These are phyloP conservation scores for Cryptococcus sp. DNA, from an alignment of 1,284 basidiomycete genomes.

Conservation along the genomic window DNA sequence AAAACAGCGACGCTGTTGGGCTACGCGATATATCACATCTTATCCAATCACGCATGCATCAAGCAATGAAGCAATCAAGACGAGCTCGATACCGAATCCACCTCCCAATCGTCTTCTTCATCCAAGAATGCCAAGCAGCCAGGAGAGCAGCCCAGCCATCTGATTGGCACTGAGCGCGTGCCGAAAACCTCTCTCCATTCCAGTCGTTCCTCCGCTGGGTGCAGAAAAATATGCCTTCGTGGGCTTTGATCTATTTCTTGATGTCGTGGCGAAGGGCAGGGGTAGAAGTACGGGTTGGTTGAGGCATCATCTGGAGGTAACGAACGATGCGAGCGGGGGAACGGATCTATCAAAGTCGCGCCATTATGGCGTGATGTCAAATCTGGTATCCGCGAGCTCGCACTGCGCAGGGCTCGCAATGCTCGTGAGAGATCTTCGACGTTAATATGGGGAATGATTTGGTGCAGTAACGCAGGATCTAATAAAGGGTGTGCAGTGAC, in stretches of 20 bases:
- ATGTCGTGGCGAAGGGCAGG: slow-evolving; percentile 48
- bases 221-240: slow-evolving; percentile 41
- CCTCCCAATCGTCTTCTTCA: slow-evolving; percentile 30
- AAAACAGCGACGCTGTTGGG: no score
- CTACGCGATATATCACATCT: no score
- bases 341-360: slow-evolving; percentile 19
- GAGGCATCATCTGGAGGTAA: slow-evolving; percentile 44
- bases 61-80: neutral
- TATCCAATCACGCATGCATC: no score
- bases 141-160: slow-evolving; percentile 48
- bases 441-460: slow-evolving; percentile 25
- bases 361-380: no score
- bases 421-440: slow-evolving; percentile 24
- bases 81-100: slow-evolving; percentile 19
- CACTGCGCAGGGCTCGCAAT: slow-evolving; percentile 33
- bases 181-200: slow-evolving; percentile 45
- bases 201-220: slow-evolving; percentile 47
- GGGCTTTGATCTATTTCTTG: slow-evolving; percentile 17
- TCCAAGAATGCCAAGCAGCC: slow-evolving; percentile 50
- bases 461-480: slow-evolving; percentile 28
- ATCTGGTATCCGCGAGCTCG: slow-evolving; percentile 9
- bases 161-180: slow-evolving; percentile 38
- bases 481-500: slow-evolving; percentile 39
- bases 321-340: slow-evolving; percentile 30
- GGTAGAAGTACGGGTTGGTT: slow-evolving; percentile 44